Percentiles rank a stretch among this genome's conserved stretches.
Evolutionary conservation across 345 rosid genomes (phyloP).

Genomic region (Syzygium jambos): DNA sequence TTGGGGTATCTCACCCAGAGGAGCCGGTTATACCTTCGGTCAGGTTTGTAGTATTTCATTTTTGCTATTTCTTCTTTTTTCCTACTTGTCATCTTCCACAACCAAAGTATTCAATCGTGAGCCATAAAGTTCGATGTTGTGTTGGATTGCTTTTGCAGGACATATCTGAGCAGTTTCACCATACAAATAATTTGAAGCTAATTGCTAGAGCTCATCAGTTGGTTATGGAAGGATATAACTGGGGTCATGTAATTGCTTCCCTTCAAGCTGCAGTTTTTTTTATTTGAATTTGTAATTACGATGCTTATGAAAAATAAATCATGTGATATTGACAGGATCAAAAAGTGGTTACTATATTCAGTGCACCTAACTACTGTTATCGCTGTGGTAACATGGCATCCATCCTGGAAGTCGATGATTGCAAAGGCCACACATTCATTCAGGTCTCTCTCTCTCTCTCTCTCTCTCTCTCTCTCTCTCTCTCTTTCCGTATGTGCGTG

Average conservation of each 20-base stretch:
- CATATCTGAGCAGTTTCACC: slow-evolving; percentile 96
- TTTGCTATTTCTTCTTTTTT: background rate
- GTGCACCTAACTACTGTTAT: slow-evolving; percentile 93
- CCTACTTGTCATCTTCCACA: background rate
- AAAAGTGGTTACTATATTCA: slow-evolving; percentile 95
- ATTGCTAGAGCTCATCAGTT: slow-evolving; percentile 97
- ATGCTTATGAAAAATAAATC: background rate
- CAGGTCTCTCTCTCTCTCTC: slow-evolving; percentile 43
- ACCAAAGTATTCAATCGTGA: background rate
- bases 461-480: slow-evolving; percentile 8
- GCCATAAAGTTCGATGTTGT: background rate
- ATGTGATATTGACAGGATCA: slow-evolving; percentile 54
- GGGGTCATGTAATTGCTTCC: slow-evolving; percentile 69
- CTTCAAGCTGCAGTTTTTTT: background rate
- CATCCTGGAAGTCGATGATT: slow-evolving; percentile 93
- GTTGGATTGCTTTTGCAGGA: slow-evolving; percentile 39
- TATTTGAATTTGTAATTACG: background rate
- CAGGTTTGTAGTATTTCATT: slow-evolving; percentile 36
- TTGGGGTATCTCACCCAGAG: slow-evolving; percentile 99
- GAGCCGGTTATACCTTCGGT: slow-evolving; percentile 98
- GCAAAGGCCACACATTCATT: slow-evolving; percentile 94
- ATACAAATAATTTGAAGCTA: slow-evolving; percentile 80
- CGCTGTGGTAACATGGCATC: slow-evolving; percentile 99
- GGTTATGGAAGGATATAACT: slow-evolving; percentile 98
- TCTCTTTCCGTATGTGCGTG: background rate